These are phyloP conservation scores for Ophiostoma populinum DNA, from an alignment of 2,329 filamentous ascomycete species.

Conservation along the genomic window DNA sequence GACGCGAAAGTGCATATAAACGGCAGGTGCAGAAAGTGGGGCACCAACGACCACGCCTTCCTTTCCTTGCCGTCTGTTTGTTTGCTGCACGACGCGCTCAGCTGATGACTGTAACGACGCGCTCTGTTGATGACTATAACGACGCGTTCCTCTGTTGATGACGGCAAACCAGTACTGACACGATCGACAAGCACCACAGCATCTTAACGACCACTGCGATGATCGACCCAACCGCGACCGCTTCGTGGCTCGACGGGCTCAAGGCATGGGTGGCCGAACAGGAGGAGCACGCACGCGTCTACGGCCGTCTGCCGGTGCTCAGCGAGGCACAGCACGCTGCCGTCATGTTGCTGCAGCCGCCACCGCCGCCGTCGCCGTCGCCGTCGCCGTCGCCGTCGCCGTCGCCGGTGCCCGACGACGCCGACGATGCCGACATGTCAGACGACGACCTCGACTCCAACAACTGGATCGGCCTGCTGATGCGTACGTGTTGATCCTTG, in stretches of 20 bases:
- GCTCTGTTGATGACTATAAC: too few species aligned
- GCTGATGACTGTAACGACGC: too few species aligned
- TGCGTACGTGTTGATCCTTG: conserved; percentile 16
- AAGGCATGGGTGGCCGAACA: conserved; percentile 24
- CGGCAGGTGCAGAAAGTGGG: too few species aligned
- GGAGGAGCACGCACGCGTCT: conserved; percentile 18
- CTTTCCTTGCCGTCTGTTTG: too few species aligned
- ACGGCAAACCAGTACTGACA: too few species aligned
- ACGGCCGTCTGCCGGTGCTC: conserved; percentile 20
- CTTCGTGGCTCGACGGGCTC: conserved; percentile 11
- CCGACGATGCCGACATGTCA: neutral
- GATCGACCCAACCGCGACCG: neutral
- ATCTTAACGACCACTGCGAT: too few species aligned
- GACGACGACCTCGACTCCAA: conserved; percentile 8
- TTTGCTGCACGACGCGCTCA: too few species aligned
- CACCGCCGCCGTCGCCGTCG: too few species aligned
- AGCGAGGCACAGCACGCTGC: conserved; percentile 22
- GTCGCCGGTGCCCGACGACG: neutral
- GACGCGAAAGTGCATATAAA: too few species aligned
- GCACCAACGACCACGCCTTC: too few species aligned
- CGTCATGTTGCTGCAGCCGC: neutral
- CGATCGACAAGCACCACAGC: too few species aligned
- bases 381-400: neutral
- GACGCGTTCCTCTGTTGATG: too few species aligned
- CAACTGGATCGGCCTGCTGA: conserved; percentile 24